Evolutionary conservation across 2,329 filamentous ascomycete species (phyloP), one percentile per base, ranked within the genome.

Genomic region (Cylindrodendrum hubeiense): DNA sequence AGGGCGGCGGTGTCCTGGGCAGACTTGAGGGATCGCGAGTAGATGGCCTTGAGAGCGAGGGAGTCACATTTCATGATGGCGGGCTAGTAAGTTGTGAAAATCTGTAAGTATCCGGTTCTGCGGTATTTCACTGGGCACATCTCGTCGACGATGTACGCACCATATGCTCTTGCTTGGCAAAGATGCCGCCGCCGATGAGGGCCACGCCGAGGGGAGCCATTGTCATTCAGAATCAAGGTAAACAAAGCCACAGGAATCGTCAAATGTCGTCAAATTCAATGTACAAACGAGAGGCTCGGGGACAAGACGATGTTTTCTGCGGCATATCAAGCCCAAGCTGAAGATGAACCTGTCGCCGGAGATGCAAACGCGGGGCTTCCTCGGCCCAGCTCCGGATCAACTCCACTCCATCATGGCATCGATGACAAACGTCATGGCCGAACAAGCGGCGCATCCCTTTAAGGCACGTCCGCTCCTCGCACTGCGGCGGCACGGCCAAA

Each of bases 101-200:
- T 24, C 15, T 8, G 24, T 54, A 26, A 26, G 21, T 26, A 30
- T 21, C 17, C 24, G 17, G 7, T 30, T 26, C 26, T 49, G 46
- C 9, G 17, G 17, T 19, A 12, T 15, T 13, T 30, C 26, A 49
- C 26, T 19, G 17, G n/a, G n/a, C 7, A n/a, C 9, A 13, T 49
- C 24, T 13, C 19, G 44, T 43, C 10, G 21, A 49, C 28, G 34
- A 10, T 37, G 50, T 52, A 72, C 79, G 49, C 72, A 87, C 85
- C 67, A 90, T 79, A 70, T 90, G 88, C 67, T 88, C 80, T 74
- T 86, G 84, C 71, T 84, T 85, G 69, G 86, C 86, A 71, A 90
- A 90, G 71, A 91, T 87, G 72, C 89, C 89, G 66, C 86, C 86
- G 39, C 89, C 89, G 57, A 91, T 84, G 60, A 91, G 83, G 47